A percentile compares a stretch with the other conserved stretches of the same genome.
phyloP scores from a whole-genome alignment of 805 yeast species.

The Saturnispora serradocipensis region DNA sequence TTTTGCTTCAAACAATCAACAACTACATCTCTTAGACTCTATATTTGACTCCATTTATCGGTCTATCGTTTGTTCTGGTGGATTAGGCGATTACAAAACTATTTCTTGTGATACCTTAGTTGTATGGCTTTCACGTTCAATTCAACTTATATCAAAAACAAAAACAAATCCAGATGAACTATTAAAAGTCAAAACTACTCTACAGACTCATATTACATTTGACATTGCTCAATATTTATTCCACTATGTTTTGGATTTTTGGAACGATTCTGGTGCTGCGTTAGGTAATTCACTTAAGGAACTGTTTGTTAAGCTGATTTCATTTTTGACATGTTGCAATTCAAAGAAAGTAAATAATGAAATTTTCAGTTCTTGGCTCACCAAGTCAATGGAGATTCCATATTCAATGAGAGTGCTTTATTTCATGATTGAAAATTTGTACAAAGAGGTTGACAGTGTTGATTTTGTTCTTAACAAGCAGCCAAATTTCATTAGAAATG shows the following conservation, averaged over 20 bases:
- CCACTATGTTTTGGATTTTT: constrained; percentile 52
- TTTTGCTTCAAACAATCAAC: constrained; percentile 5
- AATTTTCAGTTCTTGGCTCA: constrained; percentile 38
- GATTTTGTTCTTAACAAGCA: constrained; percentile 32
- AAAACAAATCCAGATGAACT: background rate
- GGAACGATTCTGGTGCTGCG: constrained; percentile 66
- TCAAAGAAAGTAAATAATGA: constrained; percentile 12
- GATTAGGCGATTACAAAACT: constrained; percentile 32
- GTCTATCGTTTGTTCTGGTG: constrained; percentile 27
- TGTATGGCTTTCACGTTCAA: constrained; percentile 53
- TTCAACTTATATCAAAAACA: constrained; percentile 27
- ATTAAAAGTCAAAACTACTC: background rate
- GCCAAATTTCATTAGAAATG: constrained; percentile 38
- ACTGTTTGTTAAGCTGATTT: constrained; percentile 45
- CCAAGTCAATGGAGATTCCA: constrained; percentile 34
- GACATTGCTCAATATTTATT: constrained; percentile 30
- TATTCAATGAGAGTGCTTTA: constrained; percentile 51
- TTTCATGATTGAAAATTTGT: constrained; percentile 47
- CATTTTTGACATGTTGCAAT: constrained; percentile 22
- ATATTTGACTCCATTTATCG: constrained; percentile 21
- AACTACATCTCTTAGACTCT: background rate
- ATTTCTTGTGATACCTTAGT: constrained; percentile 50
- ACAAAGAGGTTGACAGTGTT: constrained; percentile 37
- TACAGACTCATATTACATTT: constrained; percentile 8
- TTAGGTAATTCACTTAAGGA: constrained; percentile 60